Percentiles rank a stretch among this genome's conserved stretches.
phyloP scores from a whole-genome alignment of 2,329 filamentous ascomycete genomes.

The Exophiala phaeomuriformis region DNA sequence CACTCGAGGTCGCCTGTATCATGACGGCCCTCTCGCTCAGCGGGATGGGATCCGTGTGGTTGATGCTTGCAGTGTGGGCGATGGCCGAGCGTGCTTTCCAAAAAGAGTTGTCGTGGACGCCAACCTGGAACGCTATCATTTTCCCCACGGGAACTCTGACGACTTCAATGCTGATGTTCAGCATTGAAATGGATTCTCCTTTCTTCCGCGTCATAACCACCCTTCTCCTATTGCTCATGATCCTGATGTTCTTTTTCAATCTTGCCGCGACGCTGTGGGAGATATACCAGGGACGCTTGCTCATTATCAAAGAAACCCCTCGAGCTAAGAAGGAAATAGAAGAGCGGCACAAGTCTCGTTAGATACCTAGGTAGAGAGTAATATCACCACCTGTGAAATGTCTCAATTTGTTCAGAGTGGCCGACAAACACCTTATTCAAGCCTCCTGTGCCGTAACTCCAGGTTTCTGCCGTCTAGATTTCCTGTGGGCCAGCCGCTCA shows the following conservation, averaged over 20 bases:
- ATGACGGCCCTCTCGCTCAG: slow-evolving; percentile 36
- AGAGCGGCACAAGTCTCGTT: slow-evolving; percentile 4
- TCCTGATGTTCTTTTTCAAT: slow-evolving; percentile 32
- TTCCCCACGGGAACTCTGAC: slow-evolving; percentile 22
- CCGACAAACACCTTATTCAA: too few species aligned
- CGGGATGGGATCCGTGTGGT: slow-evolving; percentile 40
- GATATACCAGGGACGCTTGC: slow-evolving; percentile 29
- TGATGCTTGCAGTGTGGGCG: slow-evolving; percentile 33
- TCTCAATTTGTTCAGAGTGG: too few species aligned
- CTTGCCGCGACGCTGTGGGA: slow-evolving; percentile 31
- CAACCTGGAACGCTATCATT: slow-evolving; percentile 23
- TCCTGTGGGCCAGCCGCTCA: too few species aligned
- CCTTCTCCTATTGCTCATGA: slow-evolving; percentile 32
- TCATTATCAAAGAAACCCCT: slow-evolving; percentile 23
- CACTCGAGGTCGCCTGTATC: slow-evolving; percentile 33
- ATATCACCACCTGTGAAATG: too few species aligned
- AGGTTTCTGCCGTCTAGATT: too few species aligned
- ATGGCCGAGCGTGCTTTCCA: slow-evolving; percentile 15
- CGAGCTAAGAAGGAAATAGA: slow-evolving; percentile 8
- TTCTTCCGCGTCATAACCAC: slow-evolving; percentile 37
- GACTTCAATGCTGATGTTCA: slow-evolving; percentile 30
- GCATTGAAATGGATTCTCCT: slow-evolving; percentile 34
- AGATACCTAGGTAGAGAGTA: not conserved
- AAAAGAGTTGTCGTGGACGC: slow-evolving; percentile 16
- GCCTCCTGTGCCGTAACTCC: too few species aligned